These are phyloP conservation scores for Cryptosporidium xiaoi DNA, from an alignment of 169 alveolate species.

Conservation along the genomic window DNA sequence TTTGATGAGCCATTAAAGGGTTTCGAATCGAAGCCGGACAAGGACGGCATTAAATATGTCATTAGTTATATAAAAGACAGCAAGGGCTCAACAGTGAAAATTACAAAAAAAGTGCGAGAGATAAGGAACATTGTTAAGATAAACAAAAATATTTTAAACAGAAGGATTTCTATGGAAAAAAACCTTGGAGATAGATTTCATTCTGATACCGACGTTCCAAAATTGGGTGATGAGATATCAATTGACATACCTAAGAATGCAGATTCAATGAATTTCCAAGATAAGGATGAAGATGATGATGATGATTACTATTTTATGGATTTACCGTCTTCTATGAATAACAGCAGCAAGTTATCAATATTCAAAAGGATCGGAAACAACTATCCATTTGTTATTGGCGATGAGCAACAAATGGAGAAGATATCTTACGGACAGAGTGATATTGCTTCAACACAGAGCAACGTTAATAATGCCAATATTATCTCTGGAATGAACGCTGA, in stretches of 20 bases:
- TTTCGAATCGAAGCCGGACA: constrained; percentile 69
- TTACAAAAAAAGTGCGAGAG: constrained; percentile 44
- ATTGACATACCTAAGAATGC: constrained; percentile 79
- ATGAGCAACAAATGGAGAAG: constrained; percentile 75
- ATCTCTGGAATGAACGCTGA: neutral
- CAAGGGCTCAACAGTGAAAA: constrained; percentile 52
- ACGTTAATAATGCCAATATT: constrained; percentile 1
- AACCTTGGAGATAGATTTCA: constrained; percentile 40
- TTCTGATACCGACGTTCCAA: constrained; percentile 72
- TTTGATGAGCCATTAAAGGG: constrained; percentile 73
- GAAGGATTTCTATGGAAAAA: constrained; percentile 48
- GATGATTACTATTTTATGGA: constrained; percentile 78
- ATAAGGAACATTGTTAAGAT: constrained; percentile 47
- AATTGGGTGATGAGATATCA: constrained; percentile 78
- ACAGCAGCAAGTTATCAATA: constrained; percentile 12
- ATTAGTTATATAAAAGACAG: constrained; percentile 61
- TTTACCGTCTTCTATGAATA: constrained; percentile 6
- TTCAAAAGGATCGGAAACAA: constrained; percentile 79
- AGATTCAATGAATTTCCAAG: constrained; percentile 64
- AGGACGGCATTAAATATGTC: constrained; percentile 71
- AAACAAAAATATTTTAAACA: constrained; percentile 39
- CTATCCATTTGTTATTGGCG: constrained; percentile 75
- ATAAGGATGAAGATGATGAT: constrained; percentile 75
- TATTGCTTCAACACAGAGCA: neutral
- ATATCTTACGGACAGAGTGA: constrained; percentile 77